phyloP scores from a whole-genome alignment of 306 rosid species.

The Arachis hypogaea region DNA sequence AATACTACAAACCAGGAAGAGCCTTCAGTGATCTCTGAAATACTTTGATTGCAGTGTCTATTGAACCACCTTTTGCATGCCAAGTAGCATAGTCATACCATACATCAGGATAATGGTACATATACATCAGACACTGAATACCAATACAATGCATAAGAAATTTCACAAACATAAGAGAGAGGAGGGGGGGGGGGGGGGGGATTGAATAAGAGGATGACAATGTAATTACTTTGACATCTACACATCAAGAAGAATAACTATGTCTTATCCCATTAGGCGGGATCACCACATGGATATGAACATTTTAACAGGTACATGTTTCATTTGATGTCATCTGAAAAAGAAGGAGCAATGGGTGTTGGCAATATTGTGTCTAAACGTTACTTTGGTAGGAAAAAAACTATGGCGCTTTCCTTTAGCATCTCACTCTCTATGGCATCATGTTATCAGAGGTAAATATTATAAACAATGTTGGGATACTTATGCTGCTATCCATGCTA shows the following conservation, averaged over 20 bases:
- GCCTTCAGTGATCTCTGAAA: slow-evolving; percentile 95
- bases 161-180: slow-evolving; percentile 16
- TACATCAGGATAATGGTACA: slow-evolving; percentile 94
- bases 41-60: slow-evolving; percentile 94
- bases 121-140: slow-evolving; percentile 91
- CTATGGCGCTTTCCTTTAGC: no score
- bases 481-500: background rate
- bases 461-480: background rate
- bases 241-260: background rate
- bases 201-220: slow-evolving; percentile 15
- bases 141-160: slow-evolving; percentile 45
- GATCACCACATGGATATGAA: background rate
- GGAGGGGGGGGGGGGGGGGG: no score
- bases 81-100: slow-evolving; percentile 97
- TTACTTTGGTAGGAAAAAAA: no score
- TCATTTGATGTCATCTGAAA: no score
- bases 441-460: background rate
- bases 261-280: background rate
- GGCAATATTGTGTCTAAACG: no score
- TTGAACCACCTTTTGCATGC: slow-evolving; percentile 91
- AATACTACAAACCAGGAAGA: slow-evolving; percentile 74
- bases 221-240: slow-evolving; percentile 20
- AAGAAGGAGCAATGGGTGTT: no score
- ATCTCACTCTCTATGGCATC: no score
- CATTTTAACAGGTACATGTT: no score